Conservation (phyloP, 2,329 filamentous ascomycete species). For the Neonectria magnoliae region DNA sequence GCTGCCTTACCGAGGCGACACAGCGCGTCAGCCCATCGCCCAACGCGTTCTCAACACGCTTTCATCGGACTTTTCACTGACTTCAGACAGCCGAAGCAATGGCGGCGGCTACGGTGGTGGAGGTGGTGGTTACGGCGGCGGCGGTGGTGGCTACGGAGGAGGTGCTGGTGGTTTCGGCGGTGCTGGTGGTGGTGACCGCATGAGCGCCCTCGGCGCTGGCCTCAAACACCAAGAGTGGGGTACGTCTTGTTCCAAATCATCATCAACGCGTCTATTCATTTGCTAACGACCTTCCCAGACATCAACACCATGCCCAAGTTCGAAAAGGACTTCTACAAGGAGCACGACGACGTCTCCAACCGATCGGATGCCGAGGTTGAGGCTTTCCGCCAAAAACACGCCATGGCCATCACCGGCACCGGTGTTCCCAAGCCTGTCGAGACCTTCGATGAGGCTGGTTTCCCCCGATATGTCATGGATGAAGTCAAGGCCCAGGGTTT, state of each 20-base stretch:
- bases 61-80: conserved; percentile 47
- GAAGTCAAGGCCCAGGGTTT: conserved; percentile 99
- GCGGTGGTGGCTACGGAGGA: conserved; percentile 50
- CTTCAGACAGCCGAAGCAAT: conserved; percentile 58
- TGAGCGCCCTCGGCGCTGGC: conserved; percentile 88
- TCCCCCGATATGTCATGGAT: conserved; percentile 96
- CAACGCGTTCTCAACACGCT: conserved; percentile 16
- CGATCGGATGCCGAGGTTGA: conserved; percentile 84
- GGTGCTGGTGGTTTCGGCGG: conserved; percentile 57
- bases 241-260: conserved; percentile 57
- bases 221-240: conserved; percentile 91
- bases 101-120: conserved; percentile 53
- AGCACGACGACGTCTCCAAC: conserved; percentile 79
- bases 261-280: conserved; percentile 39
- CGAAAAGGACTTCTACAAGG: conserved; percentile 99
- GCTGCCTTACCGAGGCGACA: conserved; percentile 20
- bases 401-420: conserved; percentile 82
- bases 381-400: conserved; percentile 84
- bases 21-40: conserved; percentile 22
- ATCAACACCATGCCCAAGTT: conserved; percentile 86
- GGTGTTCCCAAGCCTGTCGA: conserved; percentile 94
- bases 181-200: conserved; percentile 87
- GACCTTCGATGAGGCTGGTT: conserved; percentile 97
- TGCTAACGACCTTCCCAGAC: conserved; percentile 64
- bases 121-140: conserved; percentile 52